Conservation (phyloP, 345 rosid species). For the Mangifera indica region DNA sequence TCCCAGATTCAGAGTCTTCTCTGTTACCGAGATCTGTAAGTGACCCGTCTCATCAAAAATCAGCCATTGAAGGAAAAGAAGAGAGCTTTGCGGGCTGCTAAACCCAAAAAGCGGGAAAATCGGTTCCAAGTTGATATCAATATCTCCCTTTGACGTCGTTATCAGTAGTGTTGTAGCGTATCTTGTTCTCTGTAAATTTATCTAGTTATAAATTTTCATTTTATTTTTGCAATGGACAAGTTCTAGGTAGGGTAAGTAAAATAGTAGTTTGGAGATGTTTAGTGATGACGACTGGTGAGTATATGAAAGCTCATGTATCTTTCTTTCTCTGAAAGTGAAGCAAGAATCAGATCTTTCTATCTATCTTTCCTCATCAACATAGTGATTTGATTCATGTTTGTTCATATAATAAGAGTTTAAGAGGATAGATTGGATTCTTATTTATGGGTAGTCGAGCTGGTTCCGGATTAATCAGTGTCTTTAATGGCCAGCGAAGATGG, state of each 20-base stretch:
- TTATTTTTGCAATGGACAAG: background rate
- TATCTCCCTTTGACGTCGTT: background rate
- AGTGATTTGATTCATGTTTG: background rate
- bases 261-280: background rate
- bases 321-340: constrained; percentile 30
- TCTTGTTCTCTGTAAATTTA: constrained; percentile 21
- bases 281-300: constrained; percentile 18
- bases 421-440: background rate
- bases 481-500: constrained; percentile 62
- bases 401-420: background rate
- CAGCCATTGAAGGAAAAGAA: constrained; percentile 23
- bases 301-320: constrained; percentile 16
- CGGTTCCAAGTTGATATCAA: background rate
- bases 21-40: constrained; percentile 65
- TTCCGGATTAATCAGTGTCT: constrained; percentile 31
- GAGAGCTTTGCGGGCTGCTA: background rate
- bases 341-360: constrained; percentile 25
- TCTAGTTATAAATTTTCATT: background rate
- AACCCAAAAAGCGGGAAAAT: constrained; percentile 20
- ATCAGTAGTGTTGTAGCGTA: background rate
- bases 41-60: constrained; percentile 50
- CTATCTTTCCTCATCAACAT: background rate
- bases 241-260: constrained; percentile 5
- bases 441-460: constrained; percentile 20
- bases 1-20: constrained; percentile 60